Percentiles rank a stretch among this genome's conserved stretches.
Evolutionary conservation across 192 early-diverging fungal species (phyloP).

Genomic region (Backusella macrospora): DNA sequence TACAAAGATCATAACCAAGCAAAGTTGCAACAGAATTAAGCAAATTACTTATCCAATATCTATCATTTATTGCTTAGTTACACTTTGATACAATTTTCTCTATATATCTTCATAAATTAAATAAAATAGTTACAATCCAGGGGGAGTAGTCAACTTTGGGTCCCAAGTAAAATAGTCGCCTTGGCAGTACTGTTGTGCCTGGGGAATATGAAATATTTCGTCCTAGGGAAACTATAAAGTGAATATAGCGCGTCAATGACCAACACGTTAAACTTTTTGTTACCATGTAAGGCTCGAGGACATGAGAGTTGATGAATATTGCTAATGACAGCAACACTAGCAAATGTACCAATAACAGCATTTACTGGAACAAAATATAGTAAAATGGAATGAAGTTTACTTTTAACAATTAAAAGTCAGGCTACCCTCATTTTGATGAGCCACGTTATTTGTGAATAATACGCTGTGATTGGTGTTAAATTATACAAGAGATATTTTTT

Average conservation of each 20-base stretch:
- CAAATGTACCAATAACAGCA: background rate
- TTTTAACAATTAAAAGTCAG: background rate
- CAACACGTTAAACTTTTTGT: background rate
- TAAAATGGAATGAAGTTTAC: background rate
- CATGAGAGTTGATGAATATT: background rate
- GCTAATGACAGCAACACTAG: background rate
- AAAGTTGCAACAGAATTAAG: background rate
- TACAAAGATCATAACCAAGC: constrained; percentile 20
- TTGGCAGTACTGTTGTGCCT: constrained; percentile 84
- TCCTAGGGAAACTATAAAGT: constrained; percentile 59
- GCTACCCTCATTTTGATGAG: background rate
- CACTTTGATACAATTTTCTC: background rate
- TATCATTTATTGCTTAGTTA: background rate
- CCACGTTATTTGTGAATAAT: background rate
- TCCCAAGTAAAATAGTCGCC: constrained; percentile 78
- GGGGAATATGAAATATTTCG: constrained; percentile 92
- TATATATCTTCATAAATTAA: no score
- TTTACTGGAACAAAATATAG: background rate
- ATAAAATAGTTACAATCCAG: constrained; percentile 75
- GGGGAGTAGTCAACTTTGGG: constrained; percentile 97
- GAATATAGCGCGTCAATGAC: background rate
- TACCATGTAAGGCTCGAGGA: constrained; percentile 35
- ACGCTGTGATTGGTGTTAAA: constrained; percentile 1
- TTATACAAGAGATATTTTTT: background rate
- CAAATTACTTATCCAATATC: constrained; percentile 35